These are phyloP conservation scores for Quambalaria eucalypti DNA, from an alignment of 1,284 basidiomycete genomes.

Conservation along the genomic window DNA sequence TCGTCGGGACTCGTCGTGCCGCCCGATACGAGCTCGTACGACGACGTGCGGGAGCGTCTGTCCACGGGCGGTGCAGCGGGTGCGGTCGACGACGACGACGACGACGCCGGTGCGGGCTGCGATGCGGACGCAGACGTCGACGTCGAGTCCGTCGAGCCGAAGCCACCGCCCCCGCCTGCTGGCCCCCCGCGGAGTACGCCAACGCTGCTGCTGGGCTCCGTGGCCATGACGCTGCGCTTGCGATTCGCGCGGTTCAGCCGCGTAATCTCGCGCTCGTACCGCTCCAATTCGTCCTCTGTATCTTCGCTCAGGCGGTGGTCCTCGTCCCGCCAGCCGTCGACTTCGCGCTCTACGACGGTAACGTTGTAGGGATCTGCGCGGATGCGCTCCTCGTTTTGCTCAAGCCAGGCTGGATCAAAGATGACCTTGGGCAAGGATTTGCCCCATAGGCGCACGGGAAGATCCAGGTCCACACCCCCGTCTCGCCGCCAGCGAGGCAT, in stretches of 20 bases:
- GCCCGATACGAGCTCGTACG: too few species aligned
- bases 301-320: conserved; percentile 25
- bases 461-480: conserved; percentile 23
- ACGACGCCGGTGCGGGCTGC: too few species aligned
- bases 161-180: too few species aligned
- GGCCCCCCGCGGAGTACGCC: too few species aligned
- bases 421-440: conserved; percentile 19
- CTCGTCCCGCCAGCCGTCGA: conserved; percentile 22
- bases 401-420: conserved; percentile 24
- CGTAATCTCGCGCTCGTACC: background rate
- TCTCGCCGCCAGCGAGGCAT: conserved; percentile 27
- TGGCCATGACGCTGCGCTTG: background rate
- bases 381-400: conserved; percentile 17
- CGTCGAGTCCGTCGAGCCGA: too few species aligned
- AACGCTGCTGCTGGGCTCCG: too few species aligned
- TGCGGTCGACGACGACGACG: too few species aligned
- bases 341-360: conserved; percentile 18
- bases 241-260: background rate
- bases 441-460: conserved; percentile 24
- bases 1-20: too few species aligned
- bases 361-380: conserved; percentile 26
- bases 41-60: too few species aligned
- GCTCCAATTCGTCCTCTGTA: conserved; percentile 28
- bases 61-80: too few species aligned
- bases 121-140: too few species aligned